phyloP scores from a whole-genome alignment of 2,329 filamentous ascomycete species.

The Celoporthe dispersa region DNA sequence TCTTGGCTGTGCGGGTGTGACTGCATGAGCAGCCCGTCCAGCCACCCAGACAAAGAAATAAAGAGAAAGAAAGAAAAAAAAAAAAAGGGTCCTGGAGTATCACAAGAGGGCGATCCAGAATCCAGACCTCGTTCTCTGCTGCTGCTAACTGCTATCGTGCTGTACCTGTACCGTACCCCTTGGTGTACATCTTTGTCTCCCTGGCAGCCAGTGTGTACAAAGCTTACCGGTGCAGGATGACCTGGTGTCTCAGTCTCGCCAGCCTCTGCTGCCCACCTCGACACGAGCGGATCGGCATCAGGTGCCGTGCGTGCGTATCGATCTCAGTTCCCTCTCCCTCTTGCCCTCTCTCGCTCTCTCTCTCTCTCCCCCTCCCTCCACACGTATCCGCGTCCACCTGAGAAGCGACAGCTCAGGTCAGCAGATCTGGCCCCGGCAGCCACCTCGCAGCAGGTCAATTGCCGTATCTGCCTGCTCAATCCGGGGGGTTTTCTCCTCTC shows the following conservation, averaged over 20 bases:
- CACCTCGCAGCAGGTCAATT: not conserved
- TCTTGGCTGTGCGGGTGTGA: constrained; percentile 1
- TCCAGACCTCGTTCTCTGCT: not conserved
- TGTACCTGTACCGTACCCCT: no score
- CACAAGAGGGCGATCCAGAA: not conserved
- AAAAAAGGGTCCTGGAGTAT: not conserved
- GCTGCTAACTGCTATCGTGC: no score
- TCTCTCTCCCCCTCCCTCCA: no score
- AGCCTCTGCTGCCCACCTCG: constrained; percentile 9
- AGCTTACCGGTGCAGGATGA: not conserved
- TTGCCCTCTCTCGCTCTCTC: no score
- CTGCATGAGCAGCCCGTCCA: not conserved
- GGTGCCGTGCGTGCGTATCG: constrained; percentile 10
- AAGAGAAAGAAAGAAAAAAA: no score
- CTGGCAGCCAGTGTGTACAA: not conserved
- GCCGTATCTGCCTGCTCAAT: not conserved
- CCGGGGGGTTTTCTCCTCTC: no score
- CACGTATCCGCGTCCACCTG: not conserved
- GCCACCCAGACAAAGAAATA: not conserved
- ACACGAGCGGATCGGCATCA: constrained; percentile 8
- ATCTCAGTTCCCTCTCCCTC: not conserved
- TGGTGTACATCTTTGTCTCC: no score
- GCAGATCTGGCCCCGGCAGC: not conserved
- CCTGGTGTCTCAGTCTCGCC: constrained; percentile 9
- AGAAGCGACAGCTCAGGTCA: not conserved